Evolutionary conservation across 305 asterid genomes (phyloP).

Genomic region (Lippia alba): DNA sequence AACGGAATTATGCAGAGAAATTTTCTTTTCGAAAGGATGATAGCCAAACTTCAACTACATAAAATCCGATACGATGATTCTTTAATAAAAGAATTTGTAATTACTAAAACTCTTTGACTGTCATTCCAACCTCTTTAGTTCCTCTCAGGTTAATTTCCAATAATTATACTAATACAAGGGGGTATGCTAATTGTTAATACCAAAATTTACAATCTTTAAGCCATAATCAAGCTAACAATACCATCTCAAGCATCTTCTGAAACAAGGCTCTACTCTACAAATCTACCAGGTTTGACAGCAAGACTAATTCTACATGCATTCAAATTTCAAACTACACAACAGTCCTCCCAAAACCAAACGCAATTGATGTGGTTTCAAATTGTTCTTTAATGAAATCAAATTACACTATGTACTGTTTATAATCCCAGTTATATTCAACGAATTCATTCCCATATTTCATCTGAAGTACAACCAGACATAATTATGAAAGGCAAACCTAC

Average conservation of each 20-base stretch:
- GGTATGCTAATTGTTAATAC: no score
- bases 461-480: conserved; percentile 5
- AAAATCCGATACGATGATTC: neutral
- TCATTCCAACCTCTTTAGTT: conserved; percentile 22
- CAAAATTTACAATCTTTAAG: no score
- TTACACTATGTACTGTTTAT: neutral
- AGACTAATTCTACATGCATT: neutral
- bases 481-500: neutral
- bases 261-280: neutral
- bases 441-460: conserved; percentile 12
- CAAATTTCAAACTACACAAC: neutral
- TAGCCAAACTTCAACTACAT: neutral
- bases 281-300: conserved; percentile 13
- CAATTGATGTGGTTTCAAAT: conserved; percentile 7
- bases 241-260: conserved; percentile 5
- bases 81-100: neutral
- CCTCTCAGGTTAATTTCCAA: conserved; percentile 5
- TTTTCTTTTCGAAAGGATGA: neutral
- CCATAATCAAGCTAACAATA: neutral
- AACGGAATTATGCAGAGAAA: conserved; percentile 5
- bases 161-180: neutral
- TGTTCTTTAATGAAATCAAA: neutral
- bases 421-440: neutral
- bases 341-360: conserved; percentile 20
- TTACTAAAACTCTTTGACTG: neutral